Conservation (phyloP, 495 filamentous ascomycete genomes). For the Aspergillus hancockii region DNA sequence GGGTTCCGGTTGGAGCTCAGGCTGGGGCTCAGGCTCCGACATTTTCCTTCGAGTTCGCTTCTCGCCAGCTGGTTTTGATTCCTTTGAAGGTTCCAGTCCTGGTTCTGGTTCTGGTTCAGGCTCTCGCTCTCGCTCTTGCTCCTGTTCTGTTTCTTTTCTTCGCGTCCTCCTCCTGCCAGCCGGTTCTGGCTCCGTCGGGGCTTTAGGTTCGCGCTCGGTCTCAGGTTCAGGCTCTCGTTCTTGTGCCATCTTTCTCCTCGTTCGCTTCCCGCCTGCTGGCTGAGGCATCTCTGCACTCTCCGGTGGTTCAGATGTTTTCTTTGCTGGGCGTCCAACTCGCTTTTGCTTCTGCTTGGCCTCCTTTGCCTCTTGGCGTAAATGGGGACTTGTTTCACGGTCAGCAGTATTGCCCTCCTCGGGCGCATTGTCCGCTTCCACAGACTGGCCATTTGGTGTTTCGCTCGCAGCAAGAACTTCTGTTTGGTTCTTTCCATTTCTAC, state of each 20-base stretch:
- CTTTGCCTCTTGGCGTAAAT: background rate
- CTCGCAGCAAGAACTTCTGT: conserved; percentile 1
- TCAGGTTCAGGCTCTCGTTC: conserved; percentile 9
- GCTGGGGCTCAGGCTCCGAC: too few relatives aligned
- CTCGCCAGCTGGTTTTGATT: background rate
- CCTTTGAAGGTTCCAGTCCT: conserved; percentile 1
- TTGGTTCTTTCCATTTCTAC: conserved; percentile 7
- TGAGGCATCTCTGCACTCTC: background rate
- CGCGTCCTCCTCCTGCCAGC: background rate
- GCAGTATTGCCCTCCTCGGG: conserved; percentile 3
- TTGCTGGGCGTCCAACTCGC: conserved; percentile 20
- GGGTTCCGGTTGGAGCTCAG: conserved; percentile 4
- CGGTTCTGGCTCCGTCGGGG: background rate
- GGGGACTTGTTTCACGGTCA: background rate
- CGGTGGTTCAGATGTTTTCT: conserved; percentile 1
- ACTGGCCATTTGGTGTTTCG: conserved; percentile 5
- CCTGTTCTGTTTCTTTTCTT: background rate
- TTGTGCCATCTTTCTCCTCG: background rate
- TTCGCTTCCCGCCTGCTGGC: background rate
- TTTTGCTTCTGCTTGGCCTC: conserved; percentile 11
- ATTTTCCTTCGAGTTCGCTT: too few relatives aligned
- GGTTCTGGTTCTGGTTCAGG: conserved; percentile 12
- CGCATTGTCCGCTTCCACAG: conserved; percentile 6
- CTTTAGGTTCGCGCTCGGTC: background rate
- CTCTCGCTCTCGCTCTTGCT: conserved; percentile 9